phyloP scores from a whole-genome alignment of 129 eudicot genomes.

The Lactuca sativa region DNA sequence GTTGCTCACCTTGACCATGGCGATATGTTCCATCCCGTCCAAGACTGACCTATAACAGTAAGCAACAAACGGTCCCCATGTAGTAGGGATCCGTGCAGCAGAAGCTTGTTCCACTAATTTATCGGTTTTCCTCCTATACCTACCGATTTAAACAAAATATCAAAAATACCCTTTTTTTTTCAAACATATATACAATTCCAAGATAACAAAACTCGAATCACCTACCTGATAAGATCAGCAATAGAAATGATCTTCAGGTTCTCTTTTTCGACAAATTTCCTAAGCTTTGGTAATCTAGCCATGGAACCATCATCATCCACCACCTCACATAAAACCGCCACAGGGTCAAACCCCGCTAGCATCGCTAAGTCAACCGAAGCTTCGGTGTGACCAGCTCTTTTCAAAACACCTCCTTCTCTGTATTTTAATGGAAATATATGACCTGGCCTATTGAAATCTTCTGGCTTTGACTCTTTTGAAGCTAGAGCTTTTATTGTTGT shows the following conservation, averaged over 20 bases:
- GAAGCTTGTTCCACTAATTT: no score
- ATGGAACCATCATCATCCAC: constrained; percentile 13
- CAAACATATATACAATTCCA: background rate
- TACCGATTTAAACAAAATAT: background rate
- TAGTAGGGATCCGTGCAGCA: no score
- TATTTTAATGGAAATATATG: background rate
- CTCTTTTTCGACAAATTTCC: constrained; percentile 49
- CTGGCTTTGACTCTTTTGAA: constrained; percentile 60
- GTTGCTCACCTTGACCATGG: constrained; percentile 9
- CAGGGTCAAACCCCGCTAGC: constrained; percentile 68
- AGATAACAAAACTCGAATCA: background rate
- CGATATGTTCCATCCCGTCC: no score
- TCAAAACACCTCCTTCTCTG: constrained; percentile 46
- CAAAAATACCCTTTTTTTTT: background rate
- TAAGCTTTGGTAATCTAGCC: constrained; percentile 28
- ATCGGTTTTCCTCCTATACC: no score
- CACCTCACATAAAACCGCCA: constrained; percentile 68
- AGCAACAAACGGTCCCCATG: no score
- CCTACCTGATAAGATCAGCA: constrained; percentile 72
- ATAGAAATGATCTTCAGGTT: constrained; percentile 64
- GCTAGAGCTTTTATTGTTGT: constrained; percentile 73
- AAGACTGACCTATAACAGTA: no score
- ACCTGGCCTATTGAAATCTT: constrained; percentile 58
- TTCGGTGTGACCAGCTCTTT: constrained; percentile 85
- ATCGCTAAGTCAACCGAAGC: constrained; percentile 71